phyloP scores from a whole-genome alignment of 257 asterid species.

The Fraxinus excelsior region DNA sequence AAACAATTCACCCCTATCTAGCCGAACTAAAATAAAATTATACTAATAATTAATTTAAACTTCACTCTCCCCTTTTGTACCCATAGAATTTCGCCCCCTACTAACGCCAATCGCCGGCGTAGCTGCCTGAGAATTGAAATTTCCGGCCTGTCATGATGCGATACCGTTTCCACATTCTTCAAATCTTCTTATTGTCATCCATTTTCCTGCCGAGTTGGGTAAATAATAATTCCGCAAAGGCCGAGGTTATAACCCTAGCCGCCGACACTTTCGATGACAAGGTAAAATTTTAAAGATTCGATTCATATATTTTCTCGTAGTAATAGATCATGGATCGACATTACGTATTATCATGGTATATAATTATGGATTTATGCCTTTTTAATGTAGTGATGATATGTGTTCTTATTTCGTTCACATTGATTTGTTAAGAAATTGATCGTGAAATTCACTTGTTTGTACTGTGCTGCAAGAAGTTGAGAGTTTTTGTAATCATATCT shows the following conservation, averaged over 20 bases:
- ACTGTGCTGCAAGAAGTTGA: neutral
- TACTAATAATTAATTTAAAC: neutral
- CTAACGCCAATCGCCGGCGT: neutral
- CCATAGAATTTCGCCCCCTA: neutral
- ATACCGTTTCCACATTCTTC: conserved; percentile 30
- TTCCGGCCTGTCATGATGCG: conserved; percentile 33
- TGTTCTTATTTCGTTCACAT: neutral
- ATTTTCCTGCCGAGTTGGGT: conserved; percentile 39
- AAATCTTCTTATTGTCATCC: conserved; percentile 30
- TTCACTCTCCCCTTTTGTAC: no score
- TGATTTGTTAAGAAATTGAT: neutral
- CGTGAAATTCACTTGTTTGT: neutral
- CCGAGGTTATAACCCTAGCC: conserved; percentile 85
- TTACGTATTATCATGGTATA: neutral
- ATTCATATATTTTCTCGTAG: neutral
- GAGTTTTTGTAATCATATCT: neutral
- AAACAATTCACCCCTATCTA: no score
- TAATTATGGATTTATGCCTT: neutral
- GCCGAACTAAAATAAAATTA: no score
- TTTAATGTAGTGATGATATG: neutral
- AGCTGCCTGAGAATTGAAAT: neutral
- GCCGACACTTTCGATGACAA: conserved; percentile 77
- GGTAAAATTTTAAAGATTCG: conserved; percentile 40
- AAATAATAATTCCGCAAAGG: conserved; percentile 40
- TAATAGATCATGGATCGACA: neutral